Evolutionary conservation across 2,329 filamentous ascomycete genomes (phyloP).

Genomic region (Monilinia vaccinii-corymbosi): DNA sequence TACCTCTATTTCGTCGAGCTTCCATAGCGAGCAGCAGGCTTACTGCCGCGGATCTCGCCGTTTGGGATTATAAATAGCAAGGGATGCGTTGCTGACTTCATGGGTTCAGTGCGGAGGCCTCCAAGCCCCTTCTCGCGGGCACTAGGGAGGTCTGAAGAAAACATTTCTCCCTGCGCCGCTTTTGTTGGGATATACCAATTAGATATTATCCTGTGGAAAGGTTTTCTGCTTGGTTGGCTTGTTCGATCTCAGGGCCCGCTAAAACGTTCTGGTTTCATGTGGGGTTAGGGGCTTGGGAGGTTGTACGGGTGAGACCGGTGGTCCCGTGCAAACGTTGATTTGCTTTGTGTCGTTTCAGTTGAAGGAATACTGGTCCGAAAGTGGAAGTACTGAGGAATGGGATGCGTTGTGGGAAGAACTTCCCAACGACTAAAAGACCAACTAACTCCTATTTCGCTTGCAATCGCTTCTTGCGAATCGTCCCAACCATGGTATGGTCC

Average conservation of each 20-base stretch:
- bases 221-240: neutral
- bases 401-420: neutral
- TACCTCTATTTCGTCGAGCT: neutral
- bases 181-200: neutral
- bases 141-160: neutral
- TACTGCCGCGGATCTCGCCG: neutral
- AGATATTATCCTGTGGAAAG: neutral
- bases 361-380: neutral
- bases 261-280: neutral
- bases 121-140: neutral
- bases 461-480: neutral
- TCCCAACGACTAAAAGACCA: neutral
- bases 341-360: neutral
- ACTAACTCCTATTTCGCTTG: neutral
- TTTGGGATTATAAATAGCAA: neutral
- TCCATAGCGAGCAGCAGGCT: neutral
- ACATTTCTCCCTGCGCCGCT: neutral
- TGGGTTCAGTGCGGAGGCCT: neutral
- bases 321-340: neutral
- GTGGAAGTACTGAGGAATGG: neutral
- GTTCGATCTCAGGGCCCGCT: neutral
- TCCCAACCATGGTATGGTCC: neutral
- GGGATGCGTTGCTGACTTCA: neutral
- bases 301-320: neutral
- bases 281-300: neutral